Base-by-base conservation (phyloP, 2,329 filamentous ascomycete genomes). In the Fusarium longipes region DNA sequence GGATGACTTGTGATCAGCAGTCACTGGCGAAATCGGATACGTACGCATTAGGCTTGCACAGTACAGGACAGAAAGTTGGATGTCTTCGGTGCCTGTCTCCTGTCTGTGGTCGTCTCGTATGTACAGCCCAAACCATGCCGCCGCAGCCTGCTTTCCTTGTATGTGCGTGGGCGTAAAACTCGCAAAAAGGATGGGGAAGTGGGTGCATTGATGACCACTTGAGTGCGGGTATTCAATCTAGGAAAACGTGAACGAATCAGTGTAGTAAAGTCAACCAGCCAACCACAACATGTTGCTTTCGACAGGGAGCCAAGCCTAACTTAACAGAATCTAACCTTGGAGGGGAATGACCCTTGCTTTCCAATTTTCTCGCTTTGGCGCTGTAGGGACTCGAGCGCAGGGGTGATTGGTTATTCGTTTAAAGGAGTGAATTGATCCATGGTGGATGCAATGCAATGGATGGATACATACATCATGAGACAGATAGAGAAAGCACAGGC, bases 131-230 rank as follows among this genome's bases (percentile, higher is more conserved):
- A 72, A 71, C 60, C 62, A 67, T 72, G 59, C 52, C 62, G 61
- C 65, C 65, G 67, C 65, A 70, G 65, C 67, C 56, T 71, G 57
- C 39, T 72, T 68, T 61, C 57, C 65, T 68, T 65, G 65, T 70
- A 72, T 65, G 63, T 67, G 49, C 50, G 59, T 68, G 51, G 53
- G 59, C 42, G 53, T 51, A 61, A 57, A 68, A 62, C 59, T 67
- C 39, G 32, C 29, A 32, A 48, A 58, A 63, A 57, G 49, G 54
- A 68, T 57, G 57, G 53, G 44, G 40, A 61, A 61, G 65, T 63
- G 64, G 61, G 29, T 63, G 69, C 63, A 63, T 58, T 71, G 68
- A 65, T 68, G 60, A 65, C 63, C 58, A 64, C 48, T 67, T 40
- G 50, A 50, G 58, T 62, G 30, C 33, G 50, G 50, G 55, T 51